Percentiles rank a stretch among this genome's conserved stretches.
These are phyloP conservation scores for Tylopilus sp. DNA, from an alignment of 1,284 basidiomycete species.

Conservation along the genomic window DNA sequence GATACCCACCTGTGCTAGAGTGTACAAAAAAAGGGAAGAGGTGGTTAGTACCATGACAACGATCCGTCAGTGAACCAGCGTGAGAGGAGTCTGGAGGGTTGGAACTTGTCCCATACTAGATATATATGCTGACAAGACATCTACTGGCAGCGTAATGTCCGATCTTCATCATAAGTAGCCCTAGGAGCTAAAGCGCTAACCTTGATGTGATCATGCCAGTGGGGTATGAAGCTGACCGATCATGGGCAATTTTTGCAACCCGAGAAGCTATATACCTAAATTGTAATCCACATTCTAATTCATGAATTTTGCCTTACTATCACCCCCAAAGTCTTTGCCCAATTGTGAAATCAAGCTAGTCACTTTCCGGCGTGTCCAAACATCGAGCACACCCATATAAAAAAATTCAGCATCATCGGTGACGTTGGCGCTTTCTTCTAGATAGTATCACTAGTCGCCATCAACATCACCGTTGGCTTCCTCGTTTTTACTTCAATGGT, in stretches of 20 bases:
- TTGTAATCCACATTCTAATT: too few species aligned
- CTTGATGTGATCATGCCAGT: neutral
- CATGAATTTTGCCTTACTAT: too few species aligned
- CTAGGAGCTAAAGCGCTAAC: neutral
- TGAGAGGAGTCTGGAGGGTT: conserved; percentile 5
- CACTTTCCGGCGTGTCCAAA: too few species aligned
- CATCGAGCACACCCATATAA: too few species aligned
- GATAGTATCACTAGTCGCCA: too few species aligned
- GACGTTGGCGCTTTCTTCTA: too few species aligned
- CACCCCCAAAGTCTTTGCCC: too few species aligned
- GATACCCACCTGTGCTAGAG: conserved; percentile 69
- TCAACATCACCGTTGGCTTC: too few species aligned
- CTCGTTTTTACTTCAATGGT: too few species aligned
- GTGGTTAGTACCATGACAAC: conserved; percentile 59
- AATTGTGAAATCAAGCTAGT: too few species aligned
- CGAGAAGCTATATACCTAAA: too few species aligned
- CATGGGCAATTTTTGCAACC: neutral
- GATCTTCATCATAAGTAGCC: neutral
- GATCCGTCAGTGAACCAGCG: neutral
- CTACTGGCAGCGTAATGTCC: neutral
- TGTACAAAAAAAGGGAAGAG: conserved; percentile 68
- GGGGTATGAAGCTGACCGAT: neutral
- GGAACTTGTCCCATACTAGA: neutral
- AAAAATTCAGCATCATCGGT: too few species aligned
- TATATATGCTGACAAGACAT: neutral